Evolutionary conservation across 75 land plant genomes (phyloP).

Genomic region (Picea sitchensis): DNA sequence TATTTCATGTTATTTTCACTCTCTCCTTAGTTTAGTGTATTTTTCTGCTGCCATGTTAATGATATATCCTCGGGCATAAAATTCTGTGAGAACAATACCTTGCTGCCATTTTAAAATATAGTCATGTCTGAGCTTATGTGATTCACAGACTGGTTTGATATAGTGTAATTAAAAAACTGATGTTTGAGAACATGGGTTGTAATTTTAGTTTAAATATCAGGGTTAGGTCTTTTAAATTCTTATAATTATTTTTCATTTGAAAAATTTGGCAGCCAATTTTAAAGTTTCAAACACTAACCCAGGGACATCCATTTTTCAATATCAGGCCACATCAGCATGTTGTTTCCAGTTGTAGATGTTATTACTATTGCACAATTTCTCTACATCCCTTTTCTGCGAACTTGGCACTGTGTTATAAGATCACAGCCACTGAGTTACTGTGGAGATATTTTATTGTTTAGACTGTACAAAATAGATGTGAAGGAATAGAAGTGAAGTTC

Average conservation of each 20-base stretch:
- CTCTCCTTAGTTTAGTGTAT: background rate
- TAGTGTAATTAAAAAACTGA: too few species aligned
- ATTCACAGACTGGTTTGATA: too few species aligned
- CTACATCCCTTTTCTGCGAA: background rate
- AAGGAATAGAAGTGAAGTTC: background rate
- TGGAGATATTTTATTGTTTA: background rate
- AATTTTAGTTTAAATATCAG: too few species aligned
- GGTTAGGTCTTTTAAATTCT: too few species aligned
- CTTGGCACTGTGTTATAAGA: background rate
- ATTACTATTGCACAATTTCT: background rate
- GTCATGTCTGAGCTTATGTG: too few species aligned
- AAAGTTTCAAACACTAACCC: background rate
- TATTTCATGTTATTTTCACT: background rate
- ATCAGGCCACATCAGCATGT: background rate
- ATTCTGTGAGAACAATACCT: too few species aligned
- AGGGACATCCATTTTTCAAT: background rate
- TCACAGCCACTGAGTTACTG: too few species aligned
- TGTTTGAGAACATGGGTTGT: too few species aligned
- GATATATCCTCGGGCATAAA: too few species aligned
- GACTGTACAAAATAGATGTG: background rate
- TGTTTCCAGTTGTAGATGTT: background rate
- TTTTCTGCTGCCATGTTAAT: background rate
- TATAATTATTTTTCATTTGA: too few species aligned
- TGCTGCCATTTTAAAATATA: too few species aligned
- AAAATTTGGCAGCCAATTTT: too few species aligned